Conservation (phyloP, 2,329 filamentous ascomycete genomes). For the Phialophora verrucosa region DNA sequence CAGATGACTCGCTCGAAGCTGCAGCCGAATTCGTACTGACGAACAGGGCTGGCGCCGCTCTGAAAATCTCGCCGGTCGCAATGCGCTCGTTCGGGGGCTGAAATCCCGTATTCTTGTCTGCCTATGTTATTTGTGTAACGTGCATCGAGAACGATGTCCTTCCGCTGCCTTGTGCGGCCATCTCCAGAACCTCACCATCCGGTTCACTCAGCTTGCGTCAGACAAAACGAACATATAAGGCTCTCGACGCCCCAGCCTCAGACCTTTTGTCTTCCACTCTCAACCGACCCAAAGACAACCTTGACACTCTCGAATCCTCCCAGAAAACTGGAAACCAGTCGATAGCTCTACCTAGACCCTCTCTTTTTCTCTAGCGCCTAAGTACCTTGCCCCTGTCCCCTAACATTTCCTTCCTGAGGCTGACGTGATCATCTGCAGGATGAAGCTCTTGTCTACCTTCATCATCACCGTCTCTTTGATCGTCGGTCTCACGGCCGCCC, state of each 20-base stretch:
- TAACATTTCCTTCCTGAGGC: neutral
- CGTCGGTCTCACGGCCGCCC: neutral
- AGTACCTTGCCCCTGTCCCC: neutral
- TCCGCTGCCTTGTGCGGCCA: neutral
- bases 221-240: neutral
- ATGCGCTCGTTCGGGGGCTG: neutral
- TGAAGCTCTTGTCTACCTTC: neutral
- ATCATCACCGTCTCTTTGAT: neutral
- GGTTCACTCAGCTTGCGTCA: neutral
- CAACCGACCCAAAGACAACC: neutral
- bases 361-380: neutral
- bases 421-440: neutral
- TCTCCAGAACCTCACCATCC: neutral
- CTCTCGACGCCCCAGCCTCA: neutral
- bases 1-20: neutral
- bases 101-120: neutral
- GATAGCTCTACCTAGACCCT: neutral
- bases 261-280: neutral
- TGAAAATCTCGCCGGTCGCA: neutral
- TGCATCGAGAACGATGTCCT: neutral
- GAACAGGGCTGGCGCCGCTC: neutral
- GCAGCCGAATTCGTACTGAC: neutral
- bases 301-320: neutral
- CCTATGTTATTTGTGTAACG: neutral
- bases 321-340: neutral